Evolutionary conservation across 1,284 basidiomycete species (phyloP).

Genomic region (Cronartium quercuum): DNA sequence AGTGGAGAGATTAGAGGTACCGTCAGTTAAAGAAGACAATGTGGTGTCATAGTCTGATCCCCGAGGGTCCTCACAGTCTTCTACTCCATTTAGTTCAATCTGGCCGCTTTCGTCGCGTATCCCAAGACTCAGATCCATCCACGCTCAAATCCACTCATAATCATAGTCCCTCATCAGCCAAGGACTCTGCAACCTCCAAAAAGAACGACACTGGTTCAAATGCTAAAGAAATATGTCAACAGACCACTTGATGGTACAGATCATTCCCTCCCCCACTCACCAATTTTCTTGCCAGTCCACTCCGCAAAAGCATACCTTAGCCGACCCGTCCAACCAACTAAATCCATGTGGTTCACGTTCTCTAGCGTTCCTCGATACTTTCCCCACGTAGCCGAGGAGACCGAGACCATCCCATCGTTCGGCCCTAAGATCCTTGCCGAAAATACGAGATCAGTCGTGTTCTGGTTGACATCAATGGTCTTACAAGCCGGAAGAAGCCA

Average conservation of each 20-base stretch:
- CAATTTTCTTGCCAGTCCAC: neutral
- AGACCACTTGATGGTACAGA: slow-evolving; percentile 25
- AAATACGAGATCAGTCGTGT: slow-evolving; percentile 56
- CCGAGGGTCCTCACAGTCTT: too few relatives aligned
- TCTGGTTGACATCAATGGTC: slow-evolving; percentile 62
- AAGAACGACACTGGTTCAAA: slow-evolving; percentile 43
- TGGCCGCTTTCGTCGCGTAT: too few relatives aligned
- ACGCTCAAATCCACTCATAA: too few relatives aligned
- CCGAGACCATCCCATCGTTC: slow-evolving; percentile 83
- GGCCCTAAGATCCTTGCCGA: slow-evolving; percentile 27
- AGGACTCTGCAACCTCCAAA: slow-evolving; percentile 39
- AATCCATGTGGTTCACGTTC: slow-evolving; percentile 84
- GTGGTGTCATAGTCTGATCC: too few relatives aligned
- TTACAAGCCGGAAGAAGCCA: slow-evolving; percentile 8
- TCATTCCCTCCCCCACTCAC: neutral
- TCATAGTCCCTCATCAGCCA: slow-evolving; percentile 42
- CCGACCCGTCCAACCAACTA: slow-evolving; percentile 52
- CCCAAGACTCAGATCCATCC: too few relatives aligned
- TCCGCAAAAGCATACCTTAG: slow-evolving; percentile 40
- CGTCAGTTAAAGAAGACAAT: too few relatives aligned
- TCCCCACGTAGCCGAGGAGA: slow-evolving; percentile 72
- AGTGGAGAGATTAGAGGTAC: too few relatives aligned
- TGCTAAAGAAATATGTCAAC: slow-evolving; percentile 52
- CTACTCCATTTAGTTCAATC: too few relatives aligned
- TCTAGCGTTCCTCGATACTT: slow-evolving; percentile 54